phyloP scores from a whole-genome alignment of 371 early-diverging fungal species.

The Rhizopus arrhizus region DNA sequence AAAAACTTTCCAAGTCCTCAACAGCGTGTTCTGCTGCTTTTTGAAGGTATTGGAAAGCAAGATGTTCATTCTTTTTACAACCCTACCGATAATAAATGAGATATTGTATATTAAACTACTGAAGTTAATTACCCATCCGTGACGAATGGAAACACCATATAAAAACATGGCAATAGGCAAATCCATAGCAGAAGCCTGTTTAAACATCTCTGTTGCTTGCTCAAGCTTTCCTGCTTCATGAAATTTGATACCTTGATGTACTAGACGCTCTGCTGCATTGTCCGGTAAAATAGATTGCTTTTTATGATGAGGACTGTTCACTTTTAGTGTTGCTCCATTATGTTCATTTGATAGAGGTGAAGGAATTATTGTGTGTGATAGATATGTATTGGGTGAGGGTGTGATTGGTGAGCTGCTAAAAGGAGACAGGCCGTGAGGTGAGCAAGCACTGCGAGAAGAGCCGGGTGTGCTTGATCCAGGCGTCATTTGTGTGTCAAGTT shows the following conservation, averaged over 20 bases:
- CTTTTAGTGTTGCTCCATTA: background rate
- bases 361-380: conserved; percentile 14
- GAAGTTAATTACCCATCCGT: conserved; percentile 68
- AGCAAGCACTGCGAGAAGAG: conserved; percentile 20
- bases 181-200: conserved; percentile 63
- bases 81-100: conserved; percentile 47
- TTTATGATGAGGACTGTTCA: conserved; percentile 4
- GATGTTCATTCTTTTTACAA: conserved; percentile 62
- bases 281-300: conserved; percentile 19
- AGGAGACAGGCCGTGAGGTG: conserved; percentile 20
- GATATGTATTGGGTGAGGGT: conserved; percentile 14
- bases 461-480: conserved; percentile 20
- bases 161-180: conserved; percentile 78
- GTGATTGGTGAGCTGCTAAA: conserved; percentile 20
- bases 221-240: conserved; percentile 74
- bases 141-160: conserved; percentile 80
- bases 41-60: conserved; percentile 75
- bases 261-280: conserved; percentile 22
- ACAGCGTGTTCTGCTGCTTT: conserved; percentile 78
- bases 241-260: conserved; percentile 60
- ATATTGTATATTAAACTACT: background rate
- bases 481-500: conserved; percentile 11
- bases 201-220: conserved; percentile 73
- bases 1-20: conserved; percentile 41
- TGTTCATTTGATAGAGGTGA: background rate